Evolutionary conservation across 139 green algal genomes (phyloP), one percentile per base, ranked within the genome.

Genomic region (Micractinium conductrix): DNA sequence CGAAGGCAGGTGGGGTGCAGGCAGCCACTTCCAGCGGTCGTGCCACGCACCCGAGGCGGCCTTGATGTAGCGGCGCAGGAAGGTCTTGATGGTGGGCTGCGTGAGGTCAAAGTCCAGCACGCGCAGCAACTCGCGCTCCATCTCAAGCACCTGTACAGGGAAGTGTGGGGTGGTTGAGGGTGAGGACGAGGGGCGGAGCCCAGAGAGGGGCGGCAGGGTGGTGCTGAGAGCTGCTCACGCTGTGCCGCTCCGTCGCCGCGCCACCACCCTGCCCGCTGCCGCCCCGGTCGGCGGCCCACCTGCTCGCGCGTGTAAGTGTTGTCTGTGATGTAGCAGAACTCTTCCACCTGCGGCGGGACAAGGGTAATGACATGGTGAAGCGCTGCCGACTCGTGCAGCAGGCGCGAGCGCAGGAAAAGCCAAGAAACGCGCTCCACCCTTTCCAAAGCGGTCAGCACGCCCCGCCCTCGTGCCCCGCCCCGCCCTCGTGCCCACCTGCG

Each of bases 271-370:
- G 22, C 68, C n/a, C 24, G 19, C 68, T 5, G 4, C 2, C 62
- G 2, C 96, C 55, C 19, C 53, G 24, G 2, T 62, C 53, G 26
- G 2, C 6, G 17, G 22, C 68, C 42, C 28, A 98, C 88, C 80
- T 98, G 88, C 50, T 95, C 84, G n/a, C 92, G 91, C 26, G 88
- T 92, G 92, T 99, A 99, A 12, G 96, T 98, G 92, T 98, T 97
- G 89, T 99, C 97, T 0, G 97, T 99, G 89, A 99, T 99, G 92
- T 98, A 99, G 83, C 92, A 96, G 81, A 98, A 99, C 68, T 98
- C 95, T 53, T 94, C 88, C 24, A 98, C 85, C 50, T 63, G n/a
- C n/a, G n/a, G n/a, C n/a, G n/a, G n/a, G n/a, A n/a, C n/a, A n/a
- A n/a, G n/a, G n/a, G n/a, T n/a, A n/a, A n/a, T n/a, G n/a, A n/a